A percentile compares a stretch with the other conserved stretches of the same genome.
phyloP scores from a whole-genome alignment of 495 filamentous ascomycete genomes.

The Immersiella caudata region DNA sequence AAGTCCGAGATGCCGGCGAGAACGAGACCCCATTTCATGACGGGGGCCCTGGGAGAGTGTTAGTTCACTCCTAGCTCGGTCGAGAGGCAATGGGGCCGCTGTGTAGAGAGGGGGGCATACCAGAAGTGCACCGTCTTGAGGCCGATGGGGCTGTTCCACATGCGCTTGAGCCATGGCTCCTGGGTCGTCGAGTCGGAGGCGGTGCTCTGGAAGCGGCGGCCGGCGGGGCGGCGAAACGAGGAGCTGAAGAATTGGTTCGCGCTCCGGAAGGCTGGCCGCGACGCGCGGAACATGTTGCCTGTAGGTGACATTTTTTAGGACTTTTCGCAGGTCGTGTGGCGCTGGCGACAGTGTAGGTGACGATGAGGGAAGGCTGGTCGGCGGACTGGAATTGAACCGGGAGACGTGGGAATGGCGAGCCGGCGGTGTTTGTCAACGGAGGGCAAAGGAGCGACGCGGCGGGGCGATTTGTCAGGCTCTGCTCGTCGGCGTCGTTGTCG shows the following conservation, averaged over 20 bases:
- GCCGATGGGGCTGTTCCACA: slow-evolving; percentile 86
- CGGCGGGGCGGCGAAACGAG: slow-evolving; percentile 52
- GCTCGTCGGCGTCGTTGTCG: neutral
- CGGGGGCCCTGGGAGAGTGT: slow-evolving; percentile 68
- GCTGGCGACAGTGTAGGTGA: neutral
- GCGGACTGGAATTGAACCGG: neutral
- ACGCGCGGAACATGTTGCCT: slow-evolving; percentile 52
- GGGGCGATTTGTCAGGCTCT: neutral
- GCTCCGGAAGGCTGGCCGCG: slow-evolving; percentile 50
- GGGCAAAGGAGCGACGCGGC: neutral
- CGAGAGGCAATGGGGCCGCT: too few species aligned
- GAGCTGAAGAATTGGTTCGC: slow-evolving; percentile 53
- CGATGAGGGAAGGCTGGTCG: neutral
- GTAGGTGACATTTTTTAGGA: slow-evolving; percentile 39
- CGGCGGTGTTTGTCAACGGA: neutral
- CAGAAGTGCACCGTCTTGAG: slow-evolving; percentile 99
- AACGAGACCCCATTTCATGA: slow-evolving; percentile 98
- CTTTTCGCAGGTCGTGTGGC: slow-evolving; percentile 20
- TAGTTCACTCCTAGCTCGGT: too few species aligned
- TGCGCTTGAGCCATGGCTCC: slow-evolving; percentile 65
- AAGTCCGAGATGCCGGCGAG: slow-evolving; percentile 92
- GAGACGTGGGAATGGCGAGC: neutral
- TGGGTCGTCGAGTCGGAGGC: slow-evolving; percentile 39
- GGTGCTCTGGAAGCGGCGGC: slow-evolving; percentile 69
- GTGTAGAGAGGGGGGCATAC: slow-evolving; percentile 39